Conservation (phyloP, 148 eudicot species). For the Fagopyrum homotropicum region DNA sequence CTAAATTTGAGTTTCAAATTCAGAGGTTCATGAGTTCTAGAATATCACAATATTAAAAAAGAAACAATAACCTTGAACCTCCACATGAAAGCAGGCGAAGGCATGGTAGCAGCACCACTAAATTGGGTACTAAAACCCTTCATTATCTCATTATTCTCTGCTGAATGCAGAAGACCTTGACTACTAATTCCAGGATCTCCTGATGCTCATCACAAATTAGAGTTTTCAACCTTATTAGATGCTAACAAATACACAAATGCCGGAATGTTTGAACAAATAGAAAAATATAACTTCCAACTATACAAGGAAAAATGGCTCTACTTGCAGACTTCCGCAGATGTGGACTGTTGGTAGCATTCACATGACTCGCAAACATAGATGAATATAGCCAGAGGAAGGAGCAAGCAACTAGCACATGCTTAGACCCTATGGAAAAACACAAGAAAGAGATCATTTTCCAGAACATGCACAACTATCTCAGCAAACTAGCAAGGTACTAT, state of each 20-base stretch:
- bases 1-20: no score
- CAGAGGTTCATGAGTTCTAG: no score
- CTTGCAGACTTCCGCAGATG: slow-evolving; percentile 91
- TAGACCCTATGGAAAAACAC: slow-evolving; percentile 11
- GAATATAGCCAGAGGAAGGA: slow-evolving; percentile 6
- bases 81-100: slow-evolving; percentile 80
- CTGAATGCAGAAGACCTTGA: slow-evolving; percentile 33
- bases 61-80: slow-evolving; percentile 74
- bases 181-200: slow-evolving; percentile 39
- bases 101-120: slow-evolving; percentile 55
- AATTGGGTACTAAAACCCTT: slow-evolving; percentile 60
- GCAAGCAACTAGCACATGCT: slow-evolving; percentile 12
- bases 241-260: slow-evolving; percentile 31
- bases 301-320: slow-evolving; percentile 40
- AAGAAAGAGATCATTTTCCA: not conserved
- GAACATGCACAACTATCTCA: no score
- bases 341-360: slow-evolving; percentile 53
- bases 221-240: not conserved
- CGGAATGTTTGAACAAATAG: not conserved
- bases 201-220: slow-evolving; percentile 16
- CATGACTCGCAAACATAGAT: slow-evolving; percentile 84
- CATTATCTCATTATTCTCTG: slow-evolving; percentile 78
- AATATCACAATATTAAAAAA: slow-evolving; percentile 6
- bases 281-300: no score
- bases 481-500: no score